Conservation (phyloP, 164 flowering plant genomes). For the Hamamelis virginiana region DNA sequence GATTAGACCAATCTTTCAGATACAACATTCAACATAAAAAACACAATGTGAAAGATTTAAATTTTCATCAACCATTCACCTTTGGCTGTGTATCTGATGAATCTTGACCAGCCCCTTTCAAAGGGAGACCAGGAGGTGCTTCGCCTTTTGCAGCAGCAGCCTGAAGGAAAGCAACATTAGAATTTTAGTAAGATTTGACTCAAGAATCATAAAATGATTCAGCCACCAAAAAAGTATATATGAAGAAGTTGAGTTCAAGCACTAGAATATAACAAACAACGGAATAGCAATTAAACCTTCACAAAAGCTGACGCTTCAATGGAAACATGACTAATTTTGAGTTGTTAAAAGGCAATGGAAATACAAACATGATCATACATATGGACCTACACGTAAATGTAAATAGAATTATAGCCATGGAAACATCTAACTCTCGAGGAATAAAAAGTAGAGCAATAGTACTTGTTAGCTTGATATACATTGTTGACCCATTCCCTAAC, state of each 20-base stretch:
- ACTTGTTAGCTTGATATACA: too few species aligned
- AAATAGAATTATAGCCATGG: too few species aligned
- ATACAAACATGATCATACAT: too few species aligned
- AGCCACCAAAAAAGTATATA: not conserved
- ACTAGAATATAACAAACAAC: too few species aligned
- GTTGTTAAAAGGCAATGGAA: too few species aligned
- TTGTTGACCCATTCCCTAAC: too few species aligned
- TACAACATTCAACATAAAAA: not conserved
- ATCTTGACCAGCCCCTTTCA: slow-evolving; percentile 94
- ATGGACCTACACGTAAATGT: too few species aligned
- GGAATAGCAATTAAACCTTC: too few species aligned
- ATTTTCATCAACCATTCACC: slow-evolving; percentile 37
- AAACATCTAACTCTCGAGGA: too few species aligned
- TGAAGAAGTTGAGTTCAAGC: not conserved
- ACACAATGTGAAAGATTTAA: not conserved
- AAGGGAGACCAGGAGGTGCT: slow-evolving; percentile 96
- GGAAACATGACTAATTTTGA: too few species aligned
- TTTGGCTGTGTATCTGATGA: slow-evolving; percentile 79
- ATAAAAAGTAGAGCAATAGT: too few species aligned
- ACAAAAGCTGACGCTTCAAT: too few species aligned
- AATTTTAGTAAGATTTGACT: not conserved
- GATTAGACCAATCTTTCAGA: slow-evolving; percentile 1
- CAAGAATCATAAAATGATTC: not conserved
- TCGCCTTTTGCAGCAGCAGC: slow-evolving; percentile 99
- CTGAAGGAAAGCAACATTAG: slow-evolving; percentile 35